Evolutionary conservation across 2,329 filamentous ascomycete genomes (phyloP).

Genomic region (Aspergillus thermomutatus): DNA sequence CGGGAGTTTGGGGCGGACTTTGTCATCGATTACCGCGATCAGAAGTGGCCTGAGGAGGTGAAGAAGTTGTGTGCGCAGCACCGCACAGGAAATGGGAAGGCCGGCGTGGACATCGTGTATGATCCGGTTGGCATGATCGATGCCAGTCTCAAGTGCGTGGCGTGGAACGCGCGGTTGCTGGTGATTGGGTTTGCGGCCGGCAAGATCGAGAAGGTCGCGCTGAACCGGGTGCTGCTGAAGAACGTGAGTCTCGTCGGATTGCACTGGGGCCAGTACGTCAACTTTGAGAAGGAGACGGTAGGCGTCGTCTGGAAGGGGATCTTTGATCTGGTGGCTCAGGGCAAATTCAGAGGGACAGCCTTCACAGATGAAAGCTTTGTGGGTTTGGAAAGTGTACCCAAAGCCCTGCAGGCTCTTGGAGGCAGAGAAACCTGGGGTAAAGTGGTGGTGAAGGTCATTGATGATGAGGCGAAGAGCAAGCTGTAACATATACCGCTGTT

Average conservation of each 20-base stretch:
- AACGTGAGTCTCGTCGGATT: constrained; percentile 87
- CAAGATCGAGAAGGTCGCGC: constrained; percentile 82
- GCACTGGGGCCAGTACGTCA: constrained; percentile 84
- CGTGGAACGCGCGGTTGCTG: constrained; percentile 86
- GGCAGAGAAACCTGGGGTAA: constrained; percentile 90
- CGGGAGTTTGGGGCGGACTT: constrained; percentile 80
- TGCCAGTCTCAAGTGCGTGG: constrained; percentile 81
- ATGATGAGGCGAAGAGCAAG: constrained; percentile 58
- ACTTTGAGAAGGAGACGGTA: constrained; percentile 68
- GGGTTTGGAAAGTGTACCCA: constrained; percentile 74
- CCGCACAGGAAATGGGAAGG: constrained; percentile 61
- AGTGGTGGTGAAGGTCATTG: constrained; percentile 82
- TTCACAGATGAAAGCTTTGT: constrained; percentile 80
- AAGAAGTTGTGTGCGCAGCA: constrained; percentile 58
- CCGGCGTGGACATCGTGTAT: constrained; percentile 86
- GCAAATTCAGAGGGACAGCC: constrained; percentile 77
- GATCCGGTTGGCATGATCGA: constrained; percentile 92
- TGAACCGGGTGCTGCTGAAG: constrained; percentile 90
- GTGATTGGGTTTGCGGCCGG: constrained; percentile 88
- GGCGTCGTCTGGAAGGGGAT: constrained; percentile 77
- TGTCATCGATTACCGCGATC: constrained; percentile 72
- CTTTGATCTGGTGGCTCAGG: constrained; percentile 69
- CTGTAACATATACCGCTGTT: constrained; percentile 20
- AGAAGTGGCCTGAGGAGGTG: constrained; percentile 65
- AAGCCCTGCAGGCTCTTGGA: constrained; percentile 73